Conservation (phyloP, 805 yeast genomes). For the Vanderwaltozyma yarrowii region DNA sequence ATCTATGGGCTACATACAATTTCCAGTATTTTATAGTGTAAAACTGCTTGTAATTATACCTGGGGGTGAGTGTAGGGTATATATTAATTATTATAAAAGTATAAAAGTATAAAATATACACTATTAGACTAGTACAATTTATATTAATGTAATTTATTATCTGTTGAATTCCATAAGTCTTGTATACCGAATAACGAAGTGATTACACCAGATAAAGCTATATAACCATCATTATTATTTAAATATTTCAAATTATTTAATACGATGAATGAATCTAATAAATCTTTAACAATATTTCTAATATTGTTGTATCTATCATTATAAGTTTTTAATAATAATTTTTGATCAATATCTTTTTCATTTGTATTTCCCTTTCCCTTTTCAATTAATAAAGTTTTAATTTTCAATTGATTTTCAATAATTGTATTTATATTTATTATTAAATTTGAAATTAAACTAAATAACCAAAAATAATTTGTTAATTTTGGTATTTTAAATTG, state of each 20-base stretch:
- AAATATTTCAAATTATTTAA: conserved; percentile 53
- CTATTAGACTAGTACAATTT: too few species aligned
- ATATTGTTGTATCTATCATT: conserved; percentile 39
- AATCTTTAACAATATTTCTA: conserved; percentile 66
- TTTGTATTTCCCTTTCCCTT: not conserved
- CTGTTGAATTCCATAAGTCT: conserved; percentile 46
- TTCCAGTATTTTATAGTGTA: too few species aligned
- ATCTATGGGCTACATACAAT: too few species aligned
- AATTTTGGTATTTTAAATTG: conserved; percentile 42
- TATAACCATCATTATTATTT: conserved; percentile 61
- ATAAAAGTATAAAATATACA: too few species aligned
- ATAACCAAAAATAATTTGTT: conserved; percentile 68
- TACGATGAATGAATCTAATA: conserved; percentile 67
- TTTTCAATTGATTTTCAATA: conserved; percentile 33
- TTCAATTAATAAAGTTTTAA: conserved; percentile 12
- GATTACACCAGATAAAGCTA: conserved; percentile 75
- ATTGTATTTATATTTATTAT: conserved; percentile 47
- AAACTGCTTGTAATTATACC: too few species aligned
- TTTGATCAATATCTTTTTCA: conserved; percentile 1
- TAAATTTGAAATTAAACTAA: conserved; percentile 56
- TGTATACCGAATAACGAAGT: conserved; percentile 72
- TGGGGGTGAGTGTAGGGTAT: too few species aligned
- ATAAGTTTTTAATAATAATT: conserved; percentile 23
- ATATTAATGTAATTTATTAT: too few species aligned
- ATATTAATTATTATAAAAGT: too few species aligned